These are phyloP conservation scores for Scedosporium minutisporum DNA, from an alignment of 2,329 filamentous ascomycete genomes.

Conservation along the genomic window DNA sequence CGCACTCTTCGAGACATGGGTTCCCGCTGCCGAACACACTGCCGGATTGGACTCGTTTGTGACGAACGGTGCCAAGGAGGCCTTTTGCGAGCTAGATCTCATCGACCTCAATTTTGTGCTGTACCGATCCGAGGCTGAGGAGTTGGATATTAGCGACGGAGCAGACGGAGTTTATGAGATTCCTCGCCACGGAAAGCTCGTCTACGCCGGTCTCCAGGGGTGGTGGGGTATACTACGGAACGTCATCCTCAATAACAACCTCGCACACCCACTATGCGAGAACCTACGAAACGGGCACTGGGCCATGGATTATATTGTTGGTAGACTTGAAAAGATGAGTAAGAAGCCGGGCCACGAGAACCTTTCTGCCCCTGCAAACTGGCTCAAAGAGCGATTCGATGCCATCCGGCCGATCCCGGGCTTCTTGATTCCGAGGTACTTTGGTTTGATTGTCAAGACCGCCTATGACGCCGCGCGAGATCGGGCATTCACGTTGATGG, in stretches of 20 bases:
- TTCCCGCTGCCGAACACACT: constrained; percentile 76
- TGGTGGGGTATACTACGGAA: constrained; percentile 91
- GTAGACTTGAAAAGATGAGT: constrained; percentile 64
- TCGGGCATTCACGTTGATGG: constrained; percentile 69
- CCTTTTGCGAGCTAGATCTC: constrained; percentile 65
- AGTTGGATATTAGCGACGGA: constrained; percentile 65
- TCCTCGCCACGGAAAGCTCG: constrained; percentile 71
- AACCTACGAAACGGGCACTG: constrained; percentile 87
- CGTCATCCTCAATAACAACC: constrained; percentile 79
- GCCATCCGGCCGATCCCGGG: constrained; percentile 76
- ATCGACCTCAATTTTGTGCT: constrained; percentile 85
- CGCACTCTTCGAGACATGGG: constrained; percentile 91
- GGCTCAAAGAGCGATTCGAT: constrained; percentile 78
- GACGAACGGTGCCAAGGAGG: constrained; percentile 67
- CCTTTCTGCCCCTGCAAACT: constrained; percentile 58
- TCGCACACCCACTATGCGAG: constrained; percentile 87
- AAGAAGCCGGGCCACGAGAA: constrained; percentile 50
- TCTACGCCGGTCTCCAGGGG: constrained; percentile 94
- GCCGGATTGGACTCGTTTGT: constrained; percentile 78
- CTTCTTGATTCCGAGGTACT: constrained; percentile 88
- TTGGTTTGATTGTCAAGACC: constrained; percentile 78
- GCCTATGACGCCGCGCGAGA: constrained; percentile 79
- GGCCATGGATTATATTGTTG: constrained; percentile 81
- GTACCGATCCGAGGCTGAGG: constrained; percentile 87
- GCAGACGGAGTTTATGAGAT: constrained; percentile 83